phyloP scores from a whole-genome alignment of 768 basidiomycete species.

The Chalciporus piperatus region DNA sequence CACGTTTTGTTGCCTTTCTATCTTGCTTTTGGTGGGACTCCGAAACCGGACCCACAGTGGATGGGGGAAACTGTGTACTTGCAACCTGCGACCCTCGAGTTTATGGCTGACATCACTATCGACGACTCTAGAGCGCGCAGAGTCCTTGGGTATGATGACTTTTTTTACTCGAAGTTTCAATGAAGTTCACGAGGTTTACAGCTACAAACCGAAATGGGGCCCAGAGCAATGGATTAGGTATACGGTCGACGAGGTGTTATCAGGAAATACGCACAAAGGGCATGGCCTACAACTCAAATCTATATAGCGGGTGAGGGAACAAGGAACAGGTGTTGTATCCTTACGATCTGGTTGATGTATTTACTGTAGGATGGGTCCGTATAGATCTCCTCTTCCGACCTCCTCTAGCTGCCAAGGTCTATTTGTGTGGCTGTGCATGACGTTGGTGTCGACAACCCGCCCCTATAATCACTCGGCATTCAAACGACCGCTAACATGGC shows the following conservation, averaged over 20 bases:
- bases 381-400: too few relatives aligned
- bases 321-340: too few relatives aligned
- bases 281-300: slow-evolving; percentile 22
- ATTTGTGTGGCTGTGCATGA: slow-evolving; percentile 8
- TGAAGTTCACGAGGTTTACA: slow-evolving; percentile 2
- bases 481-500: slow-evolving; percentile 14
- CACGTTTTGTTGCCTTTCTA: slow-evolving; percentile 22
- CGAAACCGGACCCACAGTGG: slow-evolving; percentile 29
- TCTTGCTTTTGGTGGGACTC: slow-evolving; percentile 14
- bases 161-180: neutral
- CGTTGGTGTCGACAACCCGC: neutral
- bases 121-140: slow-evolving; percentile 36
- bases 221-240: slow-evolving; percentile 32
- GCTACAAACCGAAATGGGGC: slow-evolving; percentile 33
- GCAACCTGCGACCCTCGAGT: slow-evolving; percentile 33
- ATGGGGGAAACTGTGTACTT: slow-evolving; percentile 31
- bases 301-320: neutral
- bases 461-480: neutral
- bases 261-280: slow-evolving; percentile 18
- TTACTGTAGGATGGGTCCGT: too few relatives aligned
- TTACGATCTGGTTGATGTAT: too few relatives aligned
- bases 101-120: slow-evolving; percentile 28
- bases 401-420: neutral
- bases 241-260: slow-evolving; percentile 33
- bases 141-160: slow-evolving; percentile 25